A percentile compares a stretch with the other conserved stretches of the same genome.
Evolutionary conservation across 2,329 filamentous ascomycete species (phyloP).

Genomic region (Diaporthe vexans): DNA sequence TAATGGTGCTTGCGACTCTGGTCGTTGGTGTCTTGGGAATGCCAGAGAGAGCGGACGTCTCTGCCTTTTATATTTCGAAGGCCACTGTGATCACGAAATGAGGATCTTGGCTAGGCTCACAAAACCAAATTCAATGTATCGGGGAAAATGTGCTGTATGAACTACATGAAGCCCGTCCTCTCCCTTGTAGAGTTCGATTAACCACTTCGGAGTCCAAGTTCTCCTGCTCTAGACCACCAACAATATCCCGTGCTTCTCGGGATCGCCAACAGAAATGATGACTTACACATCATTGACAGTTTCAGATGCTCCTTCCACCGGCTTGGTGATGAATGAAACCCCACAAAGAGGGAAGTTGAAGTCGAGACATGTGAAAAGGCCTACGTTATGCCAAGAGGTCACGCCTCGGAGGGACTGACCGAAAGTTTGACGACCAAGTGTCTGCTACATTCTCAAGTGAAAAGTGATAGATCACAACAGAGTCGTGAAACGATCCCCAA

Average conservation of each 20-base stretch:
- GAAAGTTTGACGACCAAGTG: not conserved
- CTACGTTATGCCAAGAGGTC: not conserved
- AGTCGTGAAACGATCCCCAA: not conserved
- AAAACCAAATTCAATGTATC: too few species aligned
- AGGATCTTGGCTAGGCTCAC: too few species aligned
- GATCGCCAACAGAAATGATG: not conserved
- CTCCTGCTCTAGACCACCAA: not conserved
- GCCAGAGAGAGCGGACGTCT: too few species aligned
- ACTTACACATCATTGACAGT: not conserved
- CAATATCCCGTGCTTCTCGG: not conserved
- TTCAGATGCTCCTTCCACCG: not conserved
- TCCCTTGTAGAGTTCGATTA: too few species aligned
- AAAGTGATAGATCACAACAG: not conserved
- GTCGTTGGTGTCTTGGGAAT: too few species aligned
- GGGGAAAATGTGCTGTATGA: too few species aligned
- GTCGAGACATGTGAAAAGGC: not conserved
- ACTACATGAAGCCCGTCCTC: too few species aligned
- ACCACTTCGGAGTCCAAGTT: not conserved
- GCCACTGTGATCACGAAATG: too few species aligned
- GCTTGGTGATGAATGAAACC: not conserved
- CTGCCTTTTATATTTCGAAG: too few species aligned
- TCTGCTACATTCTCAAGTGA: not conserved
- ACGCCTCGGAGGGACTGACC: not conserved
- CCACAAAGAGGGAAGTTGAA: not conserved
- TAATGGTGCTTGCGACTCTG: too few species aligned